These are phyloP conservation scores for Cadophora luteo-olivacea DNA, from an alignment of 2,329 filamentous ascomycete genomes.

Conservation along the genomic window DNA sequence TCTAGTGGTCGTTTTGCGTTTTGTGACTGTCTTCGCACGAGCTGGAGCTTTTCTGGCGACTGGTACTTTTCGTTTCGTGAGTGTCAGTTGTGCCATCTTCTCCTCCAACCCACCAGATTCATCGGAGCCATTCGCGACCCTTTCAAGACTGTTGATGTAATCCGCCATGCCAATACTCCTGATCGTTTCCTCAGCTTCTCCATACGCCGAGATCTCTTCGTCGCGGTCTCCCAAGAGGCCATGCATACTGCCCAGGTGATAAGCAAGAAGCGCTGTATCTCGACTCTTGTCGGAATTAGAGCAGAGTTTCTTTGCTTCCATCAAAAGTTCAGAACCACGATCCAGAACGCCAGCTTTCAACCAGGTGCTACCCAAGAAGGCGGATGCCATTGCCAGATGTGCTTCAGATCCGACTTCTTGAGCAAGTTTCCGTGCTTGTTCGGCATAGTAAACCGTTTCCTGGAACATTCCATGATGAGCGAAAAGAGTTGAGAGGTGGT, in stretches of 20 bases:
- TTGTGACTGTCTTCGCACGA: constrained; percentile 39
- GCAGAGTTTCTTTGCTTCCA: constrained; percentile 59
- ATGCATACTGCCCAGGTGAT: constrained; percentile 61
- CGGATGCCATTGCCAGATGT: constrained; percentile 59
- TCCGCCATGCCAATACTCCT: constrained; percentile 50
- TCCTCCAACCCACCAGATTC: constrained; percentile 27
- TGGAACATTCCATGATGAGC: constrained; percentile 85
- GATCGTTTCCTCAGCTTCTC: constrained; percentile 54
- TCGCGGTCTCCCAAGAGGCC: constrained; percentile 53
- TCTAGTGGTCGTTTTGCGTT: constrained; percentile 42
- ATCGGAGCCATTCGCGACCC: constrained; percentile 31
- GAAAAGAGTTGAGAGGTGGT: constrained; percentile 79
- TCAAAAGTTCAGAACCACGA: constrained; percentile 62
- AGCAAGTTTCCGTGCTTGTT: constrained; percentile 82
- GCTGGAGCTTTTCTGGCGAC: constrained; percentile 37
- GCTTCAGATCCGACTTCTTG: constrained; percentile 38
- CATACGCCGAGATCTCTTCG: constrained; percentile 55
- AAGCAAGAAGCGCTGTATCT: constrained; percentile 57
- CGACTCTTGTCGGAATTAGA: constrained; percentile 52
- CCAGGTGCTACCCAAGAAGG: constrained; percentile 62
- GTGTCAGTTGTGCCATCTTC: constrained; percentile 38
- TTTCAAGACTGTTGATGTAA: constrained; percentile 36
- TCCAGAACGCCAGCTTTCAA: constrained; percentile 64
- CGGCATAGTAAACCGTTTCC: constrained; percentile 86
- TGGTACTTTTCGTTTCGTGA: constrained; percentile 44